These are phyloP conservation scores for Capronia americana DNA, from an alignment of 2,329 filamentous ascomycete species.

Conservation along the genomic window DNA sequence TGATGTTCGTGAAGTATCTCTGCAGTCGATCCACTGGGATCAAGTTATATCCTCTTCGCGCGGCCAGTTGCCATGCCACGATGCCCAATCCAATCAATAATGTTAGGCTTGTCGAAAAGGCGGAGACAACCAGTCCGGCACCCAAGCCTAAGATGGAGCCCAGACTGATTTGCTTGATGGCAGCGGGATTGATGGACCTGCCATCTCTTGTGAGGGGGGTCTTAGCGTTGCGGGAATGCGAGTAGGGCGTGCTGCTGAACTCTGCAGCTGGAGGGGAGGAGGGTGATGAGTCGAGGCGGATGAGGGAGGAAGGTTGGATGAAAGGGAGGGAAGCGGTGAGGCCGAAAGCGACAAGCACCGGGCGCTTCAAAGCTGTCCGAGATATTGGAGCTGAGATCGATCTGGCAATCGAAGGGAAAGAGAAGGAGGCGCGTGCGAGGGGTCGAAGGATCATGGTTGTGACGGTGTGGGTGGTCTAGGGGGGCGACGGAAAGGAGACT, in stretches of 20 bases:
- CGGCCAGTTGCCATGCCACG: conserved; percentile 54
- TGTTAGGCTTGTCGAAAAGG: conserved; percentile 53
- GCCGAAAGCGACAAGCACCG: conserved; percentile 35
- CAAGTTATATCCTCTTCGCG: conserved; percentile 55
- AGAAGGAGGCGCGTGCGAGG: conserved; percentile 29
- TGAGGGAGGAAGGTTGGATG: conserved; percentile 28
- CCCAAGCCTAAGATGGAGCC: conserved; percentile 54
- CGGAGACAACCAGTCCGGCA: conserved; percentile 51
- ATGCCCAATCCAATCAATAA: conserved; percentile 53
- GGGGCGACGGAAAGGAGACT: neutral
- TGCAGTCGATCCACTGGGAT: conserved; percentile 51
- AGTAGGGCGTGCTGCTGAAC: conserved; percentile 35
- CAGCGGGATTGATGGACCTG: conserved; percentile 37
- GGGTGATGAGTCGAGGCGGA: conserved; percentile 32
- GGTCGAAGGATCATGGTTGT: conserved; percentile 34
- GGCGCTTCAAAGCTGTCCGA: conserved; percentile 28
- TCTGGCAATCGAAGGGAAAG: conserved; percentile 23
- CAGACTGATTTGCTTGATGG: conserved; percentile 53
- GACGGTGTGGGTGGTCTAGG: neutral
- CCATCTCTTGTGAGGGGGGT: conserved; percentile 37
- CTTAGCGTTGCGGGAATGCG: conserved; percentile 36
- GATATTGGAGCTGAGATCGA: conserved; percentile 15
- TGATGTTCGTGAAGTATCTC: conserved; percentile 49
- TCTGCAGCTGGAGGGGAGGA: conserved; percentile 20
- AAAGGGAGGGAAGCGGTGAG: conserved; percentile 36